Conservation (phyloP, 768 basidiomycete genomes). For the Phylloporus sp. region DNA sequence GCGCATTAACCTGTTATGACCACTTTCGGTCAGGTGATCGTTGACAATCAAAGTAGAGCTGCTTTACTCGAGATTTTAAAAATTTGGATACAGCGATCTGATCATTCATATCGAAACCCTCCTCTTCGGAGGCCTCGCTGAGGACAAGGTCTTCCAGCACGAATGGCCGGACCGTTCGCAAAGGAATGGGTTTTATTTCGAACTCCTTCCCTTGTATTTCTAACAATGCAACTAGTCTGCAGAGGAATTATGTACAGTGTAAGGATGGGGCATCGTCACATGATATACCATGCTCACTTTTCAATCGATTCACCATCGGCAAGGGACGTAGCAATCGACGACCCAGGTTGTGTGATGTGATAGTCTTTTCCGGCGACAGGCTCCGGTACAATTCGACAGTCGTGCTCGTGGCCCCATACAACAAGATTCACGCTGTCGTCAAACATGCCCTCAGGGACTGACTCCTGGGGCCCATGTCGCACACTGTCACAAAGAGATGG, state of each 20-base stretch:
- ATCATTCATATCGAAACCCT: slow-evolving; percentile 71
- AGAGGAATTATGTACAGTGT: neutral
- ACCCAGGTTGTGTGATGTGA: slow-evolving; percentile 91
- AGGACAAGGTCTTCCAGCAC: slow-evolving; percentile 80
- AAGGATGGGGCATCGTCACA: slow-evolving; percentile 1
- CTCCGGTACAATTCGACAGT: slow-evolving; percentile 90
- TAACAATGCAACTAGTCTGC: slow-evolving; percentile 87
- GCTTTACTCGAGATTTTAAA: slow-evolving; percentile 62
- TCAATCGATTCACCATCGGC: slow-evolving; percentile 90
- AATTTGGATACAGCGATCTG: slow-evolving; percentile 81
- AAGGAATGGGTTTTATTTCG: slow-evolving; percentile 75
- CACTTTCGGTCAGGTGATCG: slow-evolving; percentile 1
- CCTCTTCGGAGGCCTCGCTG: slow-evolving; percentile 72
- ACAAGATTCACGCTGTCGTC: slow-evolving; percentile 93
- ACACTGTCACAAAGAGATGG: slow-evolving; percentile 50
- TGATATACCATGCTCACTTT: slow-evolving; percentile 52
- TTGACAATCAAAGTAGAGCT: neutral
- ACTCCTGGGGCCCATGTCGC: slow-evolving; percentile 91
- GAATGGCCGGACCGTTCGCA: slow-evolving; percentile 93
- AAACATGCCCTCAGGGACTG: slow-evolving; percentile 95
- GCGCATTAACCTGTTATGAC: slow-evolving; percentile 57
- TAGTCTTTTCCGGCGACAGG: slow-evolving; percentile 89
- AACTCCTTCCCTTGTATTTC: slow-evolving; percentile 88
- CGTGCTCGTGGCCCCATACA: slow-evolving; percentile 99
- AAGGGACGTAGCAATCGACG: slow-evolving; percentile 89